phyloP scores from a whole-genome alignment of 306 rosid genomes.

The Fagus sylvatica region DNA sequence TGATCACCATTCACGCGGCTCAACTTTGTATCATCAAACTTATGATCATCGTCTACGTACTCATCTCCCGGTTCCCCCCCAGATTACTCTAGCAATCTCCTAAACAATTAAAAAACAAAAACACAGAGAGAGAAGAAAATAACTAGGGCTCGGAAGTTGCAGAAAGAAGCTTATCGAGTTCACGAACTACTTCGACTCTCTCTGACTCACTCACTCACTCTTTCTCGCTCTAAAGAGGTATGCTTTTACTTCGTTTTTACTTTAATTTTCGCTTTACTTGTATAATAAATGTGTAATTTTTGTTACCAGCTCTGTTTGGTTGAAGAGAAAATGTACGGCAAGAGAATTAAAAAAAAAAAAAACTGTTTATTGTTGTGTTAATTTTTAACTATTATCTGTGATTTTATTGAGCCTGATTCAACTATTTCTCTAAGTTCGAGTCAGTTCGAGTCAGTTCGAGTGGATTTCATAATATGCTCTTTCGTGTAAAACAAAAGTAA shows the following conservation, averaged over 20 bases:
- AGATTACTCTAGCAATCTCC: background rate
- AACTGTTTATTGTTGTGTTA: background rate
- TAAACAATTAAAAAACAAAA: background rate
- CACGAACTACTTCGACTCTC: background rate
- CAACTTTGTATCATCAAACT: background rate
- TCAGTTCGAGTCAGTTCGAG: background rate
- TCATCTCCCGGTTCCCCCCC: background rate
- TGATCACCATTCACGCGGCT: background rate
- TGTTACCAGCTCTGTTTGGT: background rate
- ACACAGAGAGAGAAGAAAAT: background rate
- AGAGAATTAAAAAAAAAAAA: background rate
- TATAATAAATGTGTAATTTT: background rate
- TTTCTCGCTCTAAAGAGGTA: conserved; percentile 5
- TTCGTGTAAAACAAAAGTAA: background rate
- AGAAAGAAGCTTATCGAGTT: background rate
- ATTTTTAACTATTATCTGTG: background rate
- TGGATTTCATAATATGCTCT: background rate
- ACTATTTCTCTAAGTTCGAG: background rate
- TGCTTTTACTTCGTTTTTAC: background rate
- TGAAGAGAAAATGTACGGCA: background rate
- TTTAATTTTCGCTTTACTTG: background rate
- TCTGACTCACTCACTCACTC: background rate
- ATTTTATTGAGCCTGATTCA: background rate
- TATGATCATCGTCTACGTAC: background rate
- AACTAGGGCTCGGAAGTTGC: conserved; percentile 6